Evolutionary conservation across 1,284 basidiomycete genomes (phyloP).

Genomic region (Taiwanofungus camphoratus): DNA sequence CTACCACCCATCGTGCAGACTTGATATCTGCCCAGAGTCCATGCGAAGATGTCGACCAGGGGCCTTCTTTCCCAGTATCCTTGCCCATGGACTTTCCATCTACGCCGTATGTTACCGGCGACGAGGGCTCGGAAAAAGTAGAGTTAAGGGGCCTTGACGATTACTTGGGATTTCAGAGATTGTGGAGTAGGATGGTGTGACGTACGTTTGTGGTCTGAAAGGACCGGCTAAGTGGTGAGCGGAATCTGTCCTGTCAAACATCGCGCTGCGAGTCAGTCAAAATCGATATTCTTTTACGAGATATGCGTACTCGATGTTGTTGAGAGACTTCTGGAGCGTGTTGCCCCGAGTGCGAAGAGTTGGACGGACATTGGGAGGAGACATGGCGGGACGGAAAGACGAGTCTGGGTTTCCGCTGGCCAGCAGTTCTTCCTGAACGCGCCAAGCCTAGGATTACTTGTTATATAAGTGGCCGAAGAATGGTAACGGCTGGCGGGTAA

Average conservation of each 20-base stretch:
- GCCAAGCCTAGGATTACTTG: no score
- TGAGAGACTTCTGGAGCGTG: constrained; percentile 7
- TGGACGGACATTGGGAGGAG: background rate
- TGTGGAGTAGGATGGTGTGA: constrained; percentile 3
- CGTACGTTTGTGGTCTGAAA: constrained; percentile 59
- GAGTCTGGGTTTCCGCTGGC: no score
- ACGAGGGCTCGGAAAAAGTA: constrained; percentile 8
- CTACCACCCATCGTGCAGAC: constrained; percentile 66
- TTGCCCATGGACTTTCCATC: constrained; percentile 1
- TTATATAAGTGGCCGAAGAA: no score
- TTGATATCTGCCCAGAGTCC: constrained; percentile 43
- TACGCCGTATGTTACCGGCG: constrained; percentile 2
- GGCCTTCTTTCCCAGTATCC: constrained; percentile 5
- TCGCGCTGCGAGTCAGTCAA: background rate
- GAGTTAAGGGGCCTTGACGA: constrained; percentile 1
- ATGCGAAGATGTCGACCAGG: constrained; percentile 19
- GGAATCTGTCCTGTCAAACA: constrained; percentile 38
- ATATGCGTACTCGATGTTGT: constrained; percentile 5
- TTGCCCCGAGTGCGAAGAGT: background rate
- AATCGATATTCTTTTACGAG: background rate
- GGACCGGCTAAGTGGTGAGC: constrained; percentile 55
- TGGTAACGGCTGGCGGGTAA: no score
- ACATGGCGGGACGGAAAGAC: constrained; percentile 1
- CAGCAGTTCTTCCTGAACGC: no score
- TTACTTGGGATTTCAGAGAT: no score